Evolutionary conservation across 306 rosid genomes (phyloP), one percentile per base, ranked within the genome.

Genomic region (Malus sylvestris): DNA sequence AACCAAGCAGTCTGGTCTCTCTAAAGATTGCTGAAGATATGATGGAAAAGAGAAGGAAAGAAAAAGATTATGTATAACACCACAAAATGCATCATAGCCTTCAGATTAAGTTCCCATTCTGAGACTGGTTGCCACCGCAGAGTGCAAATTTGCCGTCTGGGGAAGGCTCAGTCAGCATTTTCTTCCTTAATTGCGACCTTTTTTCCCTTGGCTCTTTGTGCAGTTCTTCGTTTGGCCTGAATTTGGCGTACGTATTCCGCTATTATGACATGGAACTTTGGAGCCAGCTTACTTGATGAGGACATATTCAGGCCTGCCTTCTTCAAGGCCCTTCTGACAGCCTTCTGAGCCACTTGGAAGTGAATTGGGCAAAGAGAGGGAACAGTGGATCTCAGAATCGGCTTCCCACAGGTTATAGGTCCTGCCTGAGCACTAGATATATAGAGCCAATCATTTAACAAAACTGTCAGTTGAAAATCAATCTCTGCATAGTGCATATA

Each of bases 281-380:
- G 93, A 70, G 82, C 80, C 74, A 80, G 67, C 80, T 81, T 85
- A 70, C 61, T 74, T 8, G 79, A 10, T 19, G 93, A 80, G 65
- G 91, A 72, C 77, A 80, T 66, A 67, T 89, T 89, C 18, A 82
- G 87, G 35, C 88, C 89, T 13, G 83, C 83, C 79, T 80, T 78
- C 79, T 82, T 84, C 78, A 91, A 77, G 61, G 88, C 84, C 81
- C 88, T 75, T 8, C 70, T 65, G 35, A 90, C 88, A 81, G 84
- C 82, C 76, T 82, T 93, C 77, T 84, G 88, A 71, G 85, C 86
- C 79, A 80, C 82, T 74, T 82, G 87, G 59, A 82, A 81, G 76
- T 93, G 98, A 71, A 67, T 53, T 27, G 42, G 55, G 81, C 98
- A 89, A 71, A 89, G 86, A 61, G 88, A 78, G 70, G 89, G 96